Conservation (phyloP, 139 green algal genomes). For the Spirogloea muscicola region DNA sequence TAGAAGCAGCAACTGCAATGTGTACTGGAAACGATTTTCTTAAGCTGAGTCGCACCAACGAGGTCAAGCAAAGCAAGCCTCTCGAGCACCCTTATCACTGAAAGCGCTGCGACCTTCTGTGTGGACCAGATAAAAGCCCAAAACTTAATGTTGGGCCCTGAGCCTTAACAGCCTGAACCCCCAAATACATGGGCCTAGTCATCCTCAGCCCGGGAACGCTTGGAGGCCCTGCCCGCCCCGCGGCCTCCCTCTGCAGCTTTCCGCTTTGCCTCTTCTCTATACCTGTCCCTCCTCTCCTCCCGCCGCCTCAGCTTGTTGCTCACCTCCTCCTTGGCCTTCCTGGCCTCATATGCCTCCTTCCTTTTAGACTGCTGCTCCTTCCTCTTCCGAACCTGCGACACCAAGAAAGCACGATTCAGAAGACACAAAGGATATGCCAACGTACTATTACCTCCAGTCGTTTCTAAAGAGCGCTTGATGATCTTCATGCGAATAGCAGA, state of each 20-base stretch:
- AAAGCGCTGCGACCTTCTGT: too few species aligned
- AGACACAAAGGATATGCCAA: too few species aligned
- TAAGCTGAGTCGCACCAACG: too few species aligned
- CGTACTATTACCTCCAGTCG: background rate
- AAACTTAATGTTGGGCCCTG: too few species aligned
- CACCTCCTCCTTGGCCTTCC: conserved; percentile 54
- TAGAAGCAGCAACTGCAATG: too few species aligned
- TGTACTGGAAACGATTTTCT: too few species aligned
- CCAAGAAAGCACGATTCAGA: too few species aligned
- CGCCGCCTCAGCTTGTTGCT: conserved; percentile 49
- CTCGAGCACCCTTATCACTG: too few species aligned
- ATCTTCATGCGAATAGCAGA: background rate
- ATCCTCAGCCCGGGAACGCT: background rate
- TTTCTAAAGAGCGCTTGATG: background rate
- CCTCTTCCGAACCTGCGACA: conserved; percentile 60
- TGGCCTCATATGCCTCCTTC: conserved; percentile 51
- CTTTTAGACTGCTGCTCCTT: conserved; percentile 53
- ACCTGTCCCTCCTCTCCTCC: conserved; percentile 66
- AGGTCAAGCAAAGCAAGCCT: too few species aligned
- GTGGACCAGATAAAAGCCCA: too few species aligned
- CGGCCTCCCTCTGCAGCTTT: conserved; percentile 5
- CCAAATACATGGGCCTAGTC: background rate
- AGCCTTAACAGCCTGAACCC: too few species aligned
- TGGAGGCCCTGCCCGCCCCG: background rate
- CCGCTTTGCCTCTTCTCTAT: conserved; percentile 57